These are phyloP conservation scores for rapeseed (Brassica napus) DNA, from an alignment of 345 rosid genomes.

Conservation along the genomic window DNA sequence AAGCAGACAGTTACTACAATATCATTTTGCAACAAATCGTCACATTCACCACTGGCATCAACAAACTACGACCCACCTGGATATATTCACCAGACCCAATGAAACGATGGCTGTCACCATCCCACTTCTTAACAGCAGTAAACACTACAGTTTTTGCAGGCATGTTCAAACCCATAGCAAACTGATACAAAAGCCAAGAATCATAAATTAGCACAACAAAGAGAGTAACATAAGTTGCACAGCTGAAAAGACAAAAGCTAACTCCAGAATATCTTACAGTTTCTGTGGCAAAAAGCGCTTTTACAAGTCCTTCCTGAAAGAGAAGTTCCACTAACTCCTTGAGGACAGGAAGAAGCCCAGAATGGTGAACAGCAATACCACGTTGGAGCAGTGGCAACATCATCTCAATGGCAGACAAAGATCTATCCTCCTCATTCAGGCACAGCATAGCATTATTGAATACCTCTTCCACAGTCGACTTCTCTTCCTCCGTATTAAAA, in stretches of 20 bases:
- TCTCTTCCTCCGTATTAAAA: conserved; percentile 88
- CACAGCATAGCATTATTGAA: conserved; percentile 80
- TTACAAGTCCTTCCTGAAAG: conserved; percentile 99
- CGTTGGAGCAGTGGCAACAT: conserved; percentile 96
- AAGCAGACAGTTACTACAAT: conserved; percentile 17
- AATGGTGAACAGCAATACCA: conserved; percentile 98
- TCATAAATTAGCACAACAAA: conserved; percentile 1
- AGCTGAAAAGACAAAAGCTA: conserved; percentile 22
- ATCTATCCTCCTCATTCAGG: conserved; percentile 94
- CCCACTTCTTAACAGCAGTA: conserved; percentile 95
- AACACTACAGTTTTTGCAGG: conserved; percentile 98
- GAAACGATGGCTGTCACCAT: conserved; percentile 94
- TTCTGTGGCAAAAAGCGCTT: conserved; percentile 96
- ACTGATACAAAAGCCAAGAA: conserved; percentile 50
- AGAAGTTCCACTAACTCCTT: conserved; percentile 98
- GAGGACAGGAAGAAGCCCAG: conserved; percentile 98
- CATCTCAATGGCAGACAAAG: conserved; percentile 89
- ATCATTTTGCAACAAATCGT: neutral
- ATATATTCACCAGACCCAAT: conserved; percentile 98
- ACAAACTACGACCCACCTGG: conserved; percentile 62
- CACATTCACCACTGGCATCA: conserved; percentile 14
- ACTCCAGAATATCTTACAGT: conserved; percentile 57
- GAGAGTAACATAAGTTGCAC: conserved; percentile 2
- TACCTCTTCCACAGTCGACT: conserved; percentile 72
- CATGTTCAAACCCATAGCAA: conserved; percentile 99